Base-by-base conservation (phyloP, 2,329 filamentous ascomycete species). In the Rugonectria rugulosa region DNA sequence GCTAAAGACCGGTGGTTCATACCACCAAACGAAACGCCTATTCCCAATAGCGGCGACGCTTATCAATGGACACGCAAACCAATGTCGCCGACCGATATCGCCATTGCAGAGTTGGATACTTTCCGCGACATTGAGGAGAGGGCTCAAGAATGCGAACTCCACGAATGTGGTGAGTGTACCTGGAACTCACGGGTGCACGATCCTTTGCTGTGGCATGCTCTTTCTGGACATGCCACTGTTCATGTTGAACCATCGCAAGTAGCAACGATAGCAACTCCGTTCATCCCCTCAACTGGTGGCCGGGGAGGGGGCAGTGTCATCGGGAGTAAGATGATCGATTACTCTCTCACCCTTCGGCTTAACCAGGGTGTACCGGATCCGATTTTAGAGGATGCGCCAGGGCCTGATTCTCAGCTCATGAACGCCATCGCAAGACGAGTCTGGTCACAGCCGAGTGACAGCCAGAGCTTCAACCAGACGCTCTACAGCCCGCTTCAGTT, bases 261-360 rank as follows among this genome's bases (percentile, higher is more conserved):
- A 5, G 41, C 53, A 9, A 46, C 11, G 34, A 56, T 50, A 7
- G 27, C 21, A 4, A 4, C 46, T 2, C 20, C 32, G 4, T 56
- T 56, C 20, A 4, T 36, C 1, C 46, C 53, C 10, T 38, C 46
- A 3, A 44, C 41, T 14, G 42, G 48, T 20, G 46, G 46, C 2
- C 46, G 40, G 23, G 41, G 46, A 9, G 41, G 49, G 5, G 49
- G 49, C n/a, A 37, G 27, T 37, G 23, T 46, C 20, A 46, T 56
- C 34, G 53, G 42, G 46, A 51, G 17, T 32, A 51, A 56, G 21
- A 51, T 56, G 46, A 36, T 51, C 20, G 53, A 56, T 38, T 56
- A 14, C 46, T 46, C 34, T 5, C 27, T 56, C 4, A 34, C 31
- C 4, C 26, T 56, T 5, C 24, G 20, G 32, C 26, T 56, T 12